Evolutionary conservation across 805 yeast genomes (phyloP).

Genomic region (Sungouiella thailandica): DNA sequence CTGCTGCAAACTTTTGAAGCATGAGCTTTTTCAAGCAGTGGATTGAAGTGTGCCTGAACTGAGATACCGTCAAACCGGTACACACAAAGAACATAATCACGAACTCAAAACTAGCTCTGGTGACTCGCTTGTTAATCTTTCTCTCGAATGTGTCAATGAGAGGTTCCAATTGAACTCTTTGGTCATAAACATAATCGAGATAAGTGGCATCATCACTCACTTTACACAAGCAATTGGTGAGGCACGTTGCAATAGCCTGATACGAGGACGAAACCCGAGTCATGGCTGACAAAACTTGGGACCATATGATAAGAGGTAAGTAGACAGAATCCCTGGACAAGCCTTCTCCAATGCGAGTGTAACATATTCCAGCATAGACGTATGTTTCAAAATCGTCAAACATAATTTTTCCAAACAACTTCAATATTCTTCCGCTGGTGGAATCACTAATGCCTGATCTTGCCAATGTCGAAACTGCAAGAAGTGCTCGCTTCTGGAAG

Average conservation of each 20-base stretch:
- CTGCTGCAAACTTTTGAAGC: constrained; percentile 25
- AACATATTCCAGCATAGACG: constrained; percentile 40
- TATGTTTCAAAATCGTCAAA: constrained; percentile 21
- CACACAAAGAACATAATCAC: constrained; percentile 43
- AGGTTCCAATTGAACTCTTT: constrained; percentile 36
- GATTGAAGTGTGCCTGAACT: constrained; percentile 46
- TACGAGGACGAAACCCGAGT: constrained; percentile 9
- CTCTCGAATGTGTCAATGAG: constrained; percentile 41
- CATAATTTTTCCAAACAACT: constrained; percentile 19
- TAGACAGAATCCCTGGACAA: constrained; percentile 41
- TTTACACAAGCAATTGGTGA: constrained; percentile 24
- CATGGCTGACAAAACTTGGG: constrained; percentile 12
- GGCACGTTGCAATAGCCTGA: constrained; percentile 15
- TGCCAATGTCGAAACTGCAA: constrained; percentile 66
- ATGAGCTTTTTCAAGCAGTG: constrained; percentile 41
- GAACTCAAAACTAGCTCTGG: constrained; percentile 45
- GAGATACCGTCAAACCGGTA: constrained; percentile 58
- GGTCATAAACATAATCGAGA: constrained; percentile 24
- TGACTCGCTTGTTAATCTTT: constrained; percentile 33
- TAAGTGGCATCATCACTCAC: constrained; percentile 20
- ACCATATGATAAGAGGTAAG: constrained; percentile 49
- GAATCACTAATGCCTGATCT: constrained; percentile 58
- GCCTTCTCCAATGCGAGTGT: constrained; percentile 46
- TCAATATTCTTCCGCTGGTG: constrained; percentile 31
- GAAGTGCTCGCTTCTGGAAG: constrained; percentile 61